Conservation (phyloP, 2,329 filamentous ascomycete genomes). For the Emergomyces orientalis region DNA sequence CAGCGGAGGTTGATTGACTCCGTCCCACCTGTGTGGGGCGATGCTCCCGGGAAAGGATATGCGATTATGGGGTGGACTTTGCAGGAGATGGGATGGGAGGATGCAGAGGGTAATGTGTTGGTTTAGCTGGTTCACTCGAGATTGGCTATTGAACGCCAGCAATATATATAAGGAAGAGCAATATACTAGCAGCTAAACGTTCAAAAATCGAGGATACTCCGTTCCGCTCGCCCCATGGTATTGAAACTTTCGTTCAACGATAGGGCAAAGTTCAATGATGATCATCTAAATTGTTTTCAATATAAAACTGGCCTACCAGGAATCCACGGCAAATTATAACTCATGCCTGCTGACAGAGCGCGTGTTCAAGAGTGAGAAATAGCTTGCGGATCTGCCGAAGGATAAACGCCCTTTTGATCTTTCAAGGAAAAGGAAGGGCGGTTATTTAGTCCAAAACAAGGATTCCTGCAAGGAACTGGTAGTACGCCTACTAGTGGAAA, state of each 20-base stretch:
- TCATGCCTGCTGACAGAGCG: background rate
- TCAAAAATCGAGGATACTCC: background rate
- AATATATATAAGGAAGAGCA: background rate
- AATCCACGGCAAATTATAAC: background rate
- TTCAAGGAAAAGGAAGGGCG: too few species aligned
- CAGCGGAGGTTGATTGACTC: constrained; percentile 1
- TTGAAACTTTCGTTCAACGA: background rate
- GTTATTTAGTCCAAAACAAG: too few species aligned
- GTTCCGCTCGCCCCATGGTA: background rate
- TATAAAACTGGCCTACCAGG: background rate
- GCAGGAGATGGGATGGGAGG: constrained; percentile 2
- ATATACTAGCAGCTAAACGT: background rate
- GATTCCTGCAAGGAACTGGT: too few species aligned
- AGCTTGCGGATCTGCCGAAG: background rate
- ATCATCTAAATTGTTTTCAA: background rate
- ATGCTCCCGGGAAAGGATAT: background rate
- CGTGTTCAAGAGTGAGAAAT: background rate
- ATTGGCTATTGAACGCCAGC: background rate
- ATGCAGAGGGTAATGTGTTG: background rate
- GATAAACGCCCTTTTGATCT: background rate
- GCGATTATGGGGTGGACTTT: background rate
- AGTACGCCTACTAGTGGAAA: too few species aligned
- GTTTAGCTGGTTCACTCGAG: background rate
- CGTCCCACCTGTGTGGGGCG: background rate
- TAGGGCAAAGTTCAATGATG: too few species aligned